Evolutionary conservation across 768 basidiomycete species (phyloP).

Genomic region (Phylloporus sp.): DNA sequence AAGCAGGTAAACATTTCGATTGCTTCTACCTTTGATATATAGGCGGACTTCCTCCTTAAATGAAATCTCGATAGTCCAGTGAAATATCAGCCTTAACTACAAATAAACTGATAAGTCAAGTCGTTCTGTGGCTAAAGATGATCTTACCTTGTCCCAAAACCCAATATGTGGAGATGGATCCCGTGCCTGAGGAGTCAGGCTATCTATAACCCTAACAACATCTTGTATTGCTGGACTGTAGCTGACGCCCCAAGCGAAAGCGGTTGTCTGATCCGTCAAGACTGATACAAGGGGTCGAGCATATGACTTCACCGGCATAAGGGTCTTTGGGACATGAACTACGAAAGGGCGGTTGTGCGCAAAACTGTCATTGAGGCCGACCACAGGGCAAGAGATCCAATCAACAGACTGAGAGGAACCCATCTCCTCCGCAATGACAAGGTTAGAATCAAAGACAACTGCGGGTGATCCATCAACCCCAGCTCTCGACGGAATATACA

Average conservation of each 20-base stretch:
- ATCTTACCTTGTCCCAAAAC: constrained; percentile 89
- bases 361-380: constrained; percentile 51
- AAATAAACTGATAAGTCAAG: constrained; percentile 4
- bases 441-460: constrained; percentile 67
- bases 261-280: constrained; percentile 58
- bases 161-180: constrained; percentile 83
- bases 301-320: constrained; percentile 94
- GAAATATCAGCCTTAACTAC: constrained; percentile 73
- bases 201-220: constrained; percentile 77
- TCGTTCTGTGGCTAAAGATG: not conserved
- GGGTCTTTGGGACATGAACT: constrained; percentile 78
- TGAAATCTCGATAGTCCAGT: constrained; percentile 69
- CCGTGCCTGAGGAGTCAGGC: constrained; percentile 67
- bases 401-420: constrained; percentile 62
- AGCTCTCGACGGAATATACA: constrained; percentile 59
- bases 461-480: constrained; percentile 35
- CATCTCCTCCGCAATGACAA: constrained; percentile 88
- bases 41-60: constrained; percentile 72
- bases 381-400: constrained; percentile 67
- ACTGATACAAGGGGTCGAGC: constrained; percentile 71
- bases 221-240: constrained; percentile 86
- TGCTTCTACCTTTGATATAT: constrained; percentile 74
- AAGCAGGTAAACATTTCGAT: not conserved
- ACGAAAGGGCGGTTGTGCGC: constrained; percentile 50
- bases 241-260: constrained; percentile 87